phyloP scores from a whole-genome alignment of 176 grass and related monocot genomes.

The Rhynchospora pubera region DNA sequence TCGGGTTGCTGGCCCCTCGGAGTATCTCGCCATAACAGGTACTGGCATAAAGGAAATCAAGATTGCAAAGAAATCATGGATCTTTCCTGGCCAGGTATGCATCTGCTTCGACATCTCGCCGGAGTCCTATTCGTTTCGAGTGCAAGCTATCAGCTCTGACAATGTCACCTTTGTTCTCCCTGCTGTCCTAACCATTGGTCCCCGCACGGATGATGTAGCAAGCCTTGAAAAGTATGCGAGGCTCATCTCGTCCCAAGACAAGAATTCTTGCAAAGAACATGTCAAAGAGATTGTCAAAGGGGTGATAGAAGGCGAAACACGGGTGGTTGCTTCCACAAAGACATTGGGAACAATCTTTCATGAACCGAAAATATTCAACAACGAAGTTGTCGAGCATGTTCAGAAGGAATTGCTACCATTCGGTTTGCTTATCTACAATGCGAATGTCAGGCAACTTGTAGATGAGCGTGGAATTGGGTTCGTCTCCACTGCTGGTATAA shows the following conservation, averaged over 20 bases:
- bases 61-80: slow-evolving; percentile 64
- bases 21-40: slow-evolving; percentile 74
- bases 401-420: slow-evolving; percentile 77
- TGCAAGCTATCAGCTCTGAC: slow-evolving; percentile 48
- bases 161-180: slow-evolving; percentile 44
- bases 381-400: slow-evolving; percentile 47
- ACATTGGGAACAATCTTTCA: slow-evolving; percentile 78
- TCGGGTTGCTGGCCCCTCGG: slow-evolving; percentile 43
- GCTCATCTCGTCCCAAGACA: slow-evolving; percentile 38
- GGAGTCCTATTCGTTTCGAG: slow-evolving; percentile 57
- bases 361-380: slow-evolving; percentile 50
- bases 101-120: slow-evolving; percentile 66
- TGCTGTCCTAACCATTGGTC: slow-evolving; percentile 49
- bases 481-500: slow-evolving; percentile 36
- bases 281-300: slow-evolving; percentile 67
- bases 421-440: slow-evolving; percentile 44
- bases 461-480: slow-evolving; percentile 30
- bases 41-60: slow-evolving; percentile 48
- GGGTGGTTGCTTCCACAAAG: slow-evolving; percentile 66
- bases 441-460: slow-evolving; percentile 35
- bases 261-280: slow-evolving; percentile 36
- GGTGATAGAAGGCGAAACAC: slow-evolving; percentile 76
- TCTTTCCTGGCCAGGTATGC: slow-evolving; percentile 42
- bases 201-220: slow-evolving; percentile 18
- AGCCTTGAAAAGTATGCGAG: slow-evolving; percentile 39